Base-by-base conservation (phyloP, 1,139 yeast species). In the Taphrina betulina region DNA sequence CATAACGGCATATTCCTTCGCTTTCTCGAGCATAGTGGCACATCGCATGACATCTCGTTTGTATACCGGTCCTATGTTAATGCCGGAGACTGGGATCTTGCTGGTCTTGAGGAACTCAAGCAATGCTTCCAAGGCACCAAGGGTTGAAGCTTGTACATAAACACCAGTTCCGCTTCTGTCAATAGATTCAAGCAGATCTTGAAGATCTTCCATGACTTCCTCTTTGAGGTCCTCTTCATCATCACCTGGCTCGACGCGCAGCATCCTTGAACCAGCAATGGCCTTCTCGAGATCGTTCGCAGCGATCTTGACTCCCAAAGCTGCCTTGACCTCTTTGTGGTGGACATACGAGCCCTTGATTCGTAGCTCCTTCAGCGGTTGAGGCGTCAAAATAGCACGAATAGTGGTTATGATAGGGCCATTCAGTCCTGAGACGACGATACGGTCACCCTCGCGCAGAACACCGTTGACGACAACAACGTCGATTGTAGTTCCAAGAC, bases 41-140 rank as follows among this genome's bases (percentile, higher is more conserved):
- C 97, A 96, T 70, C 90, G 87, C 95, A 92, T 92, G 56, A 92
- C 95, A 76, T 92, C 99, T 75, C 96, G 85, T 76, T 90, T 92
- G 77, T 74, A 92, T 34, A 92, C 98, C 58, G 98, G 98, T 65
- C 99, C 99, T 69, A 94, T 79, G 59, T 96, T 95, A 69, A 92
- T 90, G 38, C 96, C 61, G 26, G 63, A 56, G 46, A 63, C 99
- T 29, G 99, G 99, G 71, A 94, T 92, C 78, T 92, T 92, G 96
- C 89, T 88, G 66, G 87, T 95, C 75, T 90, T 90, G 72, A 92
- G 80, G 87, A 92, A 94, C 72, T 92, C 97, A 64, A 92, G 79
- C 65, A 92, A 76, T 1, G 99, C 99, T 75, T 92, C 99, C 68
- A 92, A 77, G 38, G 98, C 90, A 78, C 98, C 99, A 69, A 92